Evolutionary conservation across 768 basidiomycete species (phyloP).

Genomic region (Boletus tylopilopsis): DNA sequence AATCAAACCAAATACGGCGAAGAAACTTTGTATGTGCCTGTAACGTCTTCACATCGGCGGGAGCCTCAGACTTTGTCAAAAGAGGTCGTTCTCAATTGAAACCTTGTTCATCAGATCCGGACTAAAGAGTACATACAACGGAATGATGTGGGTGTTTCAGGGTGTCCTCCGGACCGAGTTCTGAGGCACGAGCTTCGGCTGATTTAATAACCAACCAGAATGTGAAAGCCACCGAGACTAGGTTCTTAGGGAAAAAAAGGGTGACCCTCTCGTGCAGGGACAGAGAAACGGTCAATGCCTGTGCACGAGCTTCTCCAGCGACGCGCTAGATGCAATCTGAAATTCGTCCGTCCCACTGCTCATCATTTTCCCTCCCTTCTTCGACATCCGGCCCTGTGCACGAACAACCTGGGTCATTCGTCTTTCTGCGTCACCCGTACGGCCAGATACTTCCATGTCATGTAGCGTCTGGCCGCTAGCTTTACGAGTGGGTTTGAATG

Average conservation of each 20-base stretch:
- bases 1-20: no score
- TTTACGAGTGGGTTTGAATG: constrained; percentile 1
- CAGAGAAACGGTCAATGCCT: constrained; percentile 12
- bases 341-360: constrained; percentile 70
- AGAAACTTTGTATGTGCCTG: no score
- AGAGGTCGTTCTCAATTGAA: background rate
- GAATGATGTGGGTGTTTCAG: background rate
- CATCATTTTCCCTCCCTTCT: constrained; percentile 73
- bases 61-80: background rate
- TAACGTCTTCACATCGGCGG: background rate
- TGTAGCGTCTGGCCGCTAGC: constrained; percentile 20
- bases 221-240: background rate
- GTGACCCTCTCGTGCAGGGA: background rate
- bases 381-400: constrained; percentile 74
- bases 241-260: background rate
- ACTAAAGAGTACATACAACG: background rate
- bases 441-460: constrained; percentile 35
- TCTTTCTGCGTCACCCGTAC: constrained; percentile 58
- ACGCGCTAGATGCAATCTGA: constrained; percentile 65
- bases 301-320: constrained; percentile 56
- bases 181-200: background rate
- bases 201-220: background rate
- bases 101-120: background rate
- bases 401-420: constrained; percentile 88
- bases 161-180: background rate